phyloP scores from a whole-genome alignment of 2,329 filamentous ascomycete species.

The Fusarium avenaceum region DNA sequence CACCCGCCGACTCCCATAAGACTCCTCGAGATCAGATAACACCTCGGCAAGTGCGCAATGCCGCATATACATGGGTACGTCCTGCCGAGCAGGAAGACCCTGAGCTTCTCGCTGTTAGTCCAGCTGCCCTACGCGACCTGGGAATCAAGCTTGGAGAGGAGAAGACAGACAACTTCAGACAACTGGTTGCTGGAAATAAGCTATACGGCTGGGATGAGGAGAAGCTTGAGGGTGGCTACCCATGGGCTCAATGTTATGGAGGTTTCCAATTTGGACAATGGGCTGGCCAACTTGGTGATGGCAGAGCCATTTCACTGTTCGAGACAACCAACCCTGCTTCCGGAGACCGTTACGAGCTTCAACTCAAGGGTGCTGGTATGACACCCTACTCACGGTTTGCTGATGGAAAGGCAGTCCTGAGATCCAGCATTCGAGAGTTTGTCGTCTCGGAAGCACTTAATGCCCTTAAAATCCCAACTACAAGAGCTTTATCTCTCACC shows the following conservation, averaged over 20 bases:
- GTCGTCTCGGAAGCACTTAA: conserved; percentile 91
- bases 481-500: conserved; percentile 86
- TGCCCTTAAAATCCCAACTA: conserved; percentile 86
- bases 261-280: conserved; percentile 86
- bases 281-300: conserved; percentile 96
- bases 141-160: conserved; percentile 78
- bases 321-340: conserved; percentile 83
- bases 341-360: conserved; percentile 84
- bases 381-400: conserved; percentile 98
- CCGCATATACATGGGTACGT: conserved; percentile 90
- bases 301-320: conserved; percentile 93
- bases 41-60: conserved; percentile 86
- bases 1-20: conserved; percentile 83
- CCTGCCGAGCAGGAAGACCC: conserved; percentile 79
- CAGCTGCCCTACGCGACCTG: conserved; percentile 83
- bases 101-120: conserved; percentile 85
- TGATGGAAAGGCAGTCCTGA: conserved; percentile 92
- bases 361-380: conserved; percentile 92
- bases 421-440: conserved; percentile 94
- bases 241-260: conserved; percentile 98
- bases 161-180: conserved; percentile 78
- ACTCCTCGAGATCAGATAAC: conserved; percentile 82
- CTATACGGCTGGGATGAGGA: conserved; percentile 83
- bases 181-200: conserved; percentile 84
- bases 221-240: conserved; percentile 79